phyloP scores from a whole-genome alignment of 768 basidiomycete species.

The Russula ochroleuca region DNA sequence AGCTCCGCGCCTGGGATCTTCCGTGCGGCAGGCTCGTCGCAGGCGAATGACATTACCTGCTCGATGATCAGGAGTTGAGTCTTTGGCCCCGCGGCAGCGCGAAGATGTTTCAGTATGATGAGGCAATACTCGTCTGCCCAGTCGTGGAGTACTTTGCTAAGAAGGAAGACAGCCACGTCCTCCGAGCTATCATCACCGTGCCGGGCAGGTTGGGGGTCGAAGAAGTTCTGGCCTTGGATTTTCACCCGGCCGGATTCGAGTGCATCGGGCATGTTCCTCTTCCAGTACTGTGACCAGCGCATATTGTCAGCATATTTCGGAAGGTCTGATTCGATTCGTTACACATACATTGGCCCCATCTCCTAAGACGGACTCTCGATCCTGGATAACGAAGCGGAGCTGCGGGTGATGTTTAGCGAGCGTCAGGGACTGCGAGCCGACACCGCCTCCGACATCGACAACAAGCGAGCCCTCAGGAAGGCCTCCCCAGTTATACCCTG shows the following conservation, averaged over 20 bases:
- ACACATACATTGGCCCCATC: slow-evolving; percentile 6
- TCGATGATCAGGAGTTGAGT: slow-evolving; percentile 33
- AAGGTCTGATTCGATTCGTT: neutral
- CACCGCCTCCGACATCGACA: slow-evolving; percentile 18
- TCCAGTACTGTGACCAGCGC: slow-evolving; percentile 3
- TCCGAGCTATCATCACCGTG: neutral
- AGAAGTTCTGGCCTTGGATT: slow-evolving; percentile 9
- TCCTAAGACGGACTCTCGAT: neutral
- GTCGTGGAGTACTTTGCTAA: neutral
- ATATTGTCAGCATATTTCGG: neutral
- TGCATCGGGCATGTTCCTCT: slow-evolving; percentile 2
- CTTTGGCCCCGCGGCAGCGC: slow-evolving; percentile 22
- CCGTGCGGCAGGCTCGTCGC: slow-evolving; percentile 22
- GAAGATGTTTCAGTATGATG: slow-evolving; percentile 9
- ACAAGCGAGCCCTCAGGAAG: slow-evolving; percentile 11
- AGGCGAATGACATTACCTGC: slow-evolving; percentile 28
- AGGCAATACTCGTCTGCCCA: slow-evolving; percentile 35
- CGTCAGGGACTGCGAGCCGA: slow-evolving; percentile 11
- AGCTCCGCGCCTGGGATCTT: slow-evolving; percentile 24
- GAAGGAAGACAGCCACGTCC: slow-evolving; percentile 6
- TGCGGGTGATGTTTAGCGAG: slow-evolving; percentile 1
- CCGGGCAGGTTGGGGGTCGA: neutral
- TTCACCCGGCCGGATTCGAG: slow-evolving; percentile 5
- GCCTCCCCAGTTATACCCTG: slow-evolving; percentile 11
- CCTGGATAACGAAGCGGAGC: slow-evolving; percentile 18